These are phyloP conservation scores for Silene vulgaris DNA, from an alignment of 179 eudicot species.

Conservation along the genomic window DNA sequence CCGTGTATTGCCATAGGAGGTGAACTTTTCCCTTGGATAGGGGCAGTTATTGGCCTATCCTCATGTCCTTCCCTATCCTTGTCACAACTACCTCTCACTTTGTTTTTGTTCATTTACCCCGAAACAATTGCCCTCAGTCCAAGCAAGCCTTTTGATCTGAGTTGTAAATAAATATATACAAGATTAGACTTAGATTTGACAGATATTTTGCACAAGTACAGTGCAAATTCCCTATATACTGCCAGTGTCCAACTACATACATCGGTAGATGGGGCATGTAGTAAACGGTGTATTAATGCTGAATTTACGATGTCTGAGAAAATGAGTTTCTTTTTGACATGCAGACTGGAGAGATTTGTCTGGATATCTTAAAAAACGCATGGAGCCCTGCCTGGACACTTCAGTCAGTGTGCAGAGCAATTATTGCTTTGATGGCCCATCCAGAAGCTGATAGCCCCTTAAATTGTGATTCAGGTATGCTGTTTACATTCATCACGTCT, in stretches of 20 bases:
- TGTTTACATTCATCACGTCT: not conserved
- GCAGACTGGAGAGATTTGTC: constrained; percentile 96
- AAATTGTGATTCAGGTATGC: constrained; percentile 88
- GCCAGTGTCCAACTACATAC: not conserved
- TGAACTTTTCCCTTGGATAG: too few species aligned
- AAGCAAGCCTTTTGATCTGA: too few species aligned
- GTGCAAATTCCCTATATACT: not conserved
- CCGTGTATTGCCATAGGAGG: too few species aligned
- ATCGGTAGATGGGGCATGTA: not conserved
- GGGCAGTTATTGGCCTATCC: too few species aligned
- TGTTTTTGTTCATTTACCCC: too few species aligned
- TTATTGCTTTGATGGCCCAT: constrained; percentile 97
- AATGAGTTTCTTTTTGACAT: constrained; percentile 3
- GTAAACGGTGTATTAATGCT: constrained; percentile 1
- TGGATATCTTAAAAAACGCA: constrained; percentile 93
- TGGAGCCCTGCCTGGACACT: constrained; percentile 99
- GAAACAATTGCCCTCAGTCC: too few species aligned
- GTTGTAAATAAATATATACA: not conserved
- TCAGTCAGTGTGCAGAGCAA: constrained; percentile 93
- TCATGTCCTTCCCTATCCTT: too few species aligned
- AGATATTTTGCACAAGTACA: not conserved
- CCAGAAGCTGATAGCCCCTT: constrained; percentile 95
- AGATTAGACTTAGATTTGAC: constrained; percentile 1
- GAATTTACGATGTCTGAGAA: not conserved
- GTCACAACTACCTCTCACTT: too few species aligned